Evolutionary conservation across 1,284 basidiomycete species (phyloP).

Genomic region (Boletus calvinii): DNA sequence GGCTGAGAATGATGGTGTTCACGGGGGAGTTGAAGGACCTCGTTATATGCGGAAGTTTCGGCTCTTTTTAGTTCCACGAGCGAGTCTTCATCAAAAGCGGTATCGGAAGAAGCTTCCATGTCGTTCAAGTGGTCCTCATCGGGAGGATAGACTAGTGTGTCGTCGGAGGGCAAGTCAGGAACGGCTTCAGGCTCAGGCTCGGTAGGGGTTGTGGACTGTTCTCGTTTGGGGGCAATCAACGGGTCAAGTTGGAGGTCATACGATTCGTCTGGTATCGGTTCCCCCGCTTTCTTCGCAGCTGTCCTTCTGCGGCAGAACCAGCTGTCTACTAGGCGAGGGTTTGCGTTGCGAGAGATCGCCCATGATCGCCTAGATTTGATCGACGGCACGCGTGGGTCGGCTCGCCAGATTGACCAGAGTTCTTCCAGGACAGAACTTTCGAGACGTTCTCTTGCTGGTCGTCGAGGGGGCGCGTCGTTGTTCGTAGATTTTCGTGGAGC

Average conservation of each 20-base stretch:
- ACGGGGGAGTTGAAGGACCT: not conserved
- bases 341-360: slow-evolving; percentile 27
- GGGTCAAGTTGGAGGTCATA: slow-evolving; percentile 26
- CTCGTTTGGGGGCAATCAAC: slow-evolving; percentile 9
- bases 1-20: not conserved
- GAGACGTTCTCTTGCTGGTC: slow-evolving; percentile 17
- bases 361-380: slow-evolving; percentile 27
- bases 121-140: slow-evolving; percentile 10
- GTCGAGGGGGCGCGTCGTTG: slow-evolving; percentile 4
- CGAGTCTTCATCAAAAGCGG: slow-evolving; percentile 18
- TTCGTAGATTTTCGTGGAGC: not conserved
- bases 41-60: slow-evolving; percentile 19
- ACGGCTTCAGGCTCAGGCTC: slow-evolving; percentile 7
- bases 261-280: slow-evolving; percentile 18
- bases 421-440: slow-evolving; percentile 18
- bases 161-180: slow-evolving; percentile 25
- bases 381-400: slow-evolving; percentile 31
- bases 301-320: slow-evolving; percentile 31
- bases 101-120: slow-evolving; percentile 29
- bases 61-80: not conserved
- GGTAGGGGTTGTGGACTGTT: slow-evolving; percentile 8
- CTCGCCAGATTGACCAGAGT: slow-evolving; percentile 33
- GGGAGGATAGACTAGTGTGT: slow-evolving; percentile 20
- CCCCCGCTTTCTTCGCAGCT: slow-evolving; percentile 27
- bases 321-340: slow-evolving; percentile 18